Base-by-base conservation (phyloP, 805 yeast genomes). In the Yamadazyma takamatsuzukensis region DNA sequence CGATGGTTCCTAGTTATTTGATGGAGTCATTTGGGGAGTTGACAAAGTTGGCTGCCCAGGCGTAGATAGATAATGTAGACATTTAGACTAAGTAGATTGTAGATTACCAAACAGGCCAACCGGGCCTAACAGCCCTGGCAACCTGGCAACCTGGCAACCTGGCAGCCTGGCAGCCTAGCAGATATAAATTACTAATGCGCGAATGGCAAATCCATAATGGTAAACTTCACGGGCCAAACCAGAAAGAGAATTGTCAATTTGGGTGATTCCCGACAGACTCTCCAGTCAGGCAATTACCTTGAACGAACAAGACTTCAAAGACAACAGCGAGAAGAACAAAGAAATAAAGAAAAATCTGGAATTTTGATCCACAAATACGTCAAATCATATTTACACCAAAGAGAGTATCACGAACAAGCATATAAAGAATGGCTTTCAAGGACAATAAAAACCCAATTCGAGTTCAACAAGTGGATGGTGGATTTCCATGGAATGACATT, bases 181-280 rank as follows among this genome's bases (percentile, higher is more conserved):
- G n/a, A 12, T 9, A 10, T 23, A 11, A 13, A 23, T 23, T 11
- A 23, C 7, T 13, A 14, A 15, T 23, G n/a, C 14, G 26, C 11
- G 22, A 11, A 8, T 19, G 22, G 22, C 11, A 8, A 19, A 8
- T 19, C n/a, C 14, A 23, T 7, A 25, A 67, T 67, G 72, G 34
- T 66, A 25, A 78, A 80, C 60, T 85, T 84, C 60, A 72, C 78
- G 8, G 94, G 94, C 4, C 79, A 76, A 44, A 64, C 77, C 13
- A 70, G 76, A 41, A 64, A 77, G 33, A 63, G 83, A 22, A 73
- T 72, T 33, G 74, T 83, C 40, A 83, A 90, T 63, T 68, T 76
- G 45, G 72, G 90, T 49, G 61, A 81, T 53, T 42, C 68, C 45
- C 56, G 36, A 5, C 36, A 34, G 17, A 30, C 36, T 7, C 33